Conservation (phyloP, 768 basidiomycete species). For the Macrocybe gigantea region DNA sequence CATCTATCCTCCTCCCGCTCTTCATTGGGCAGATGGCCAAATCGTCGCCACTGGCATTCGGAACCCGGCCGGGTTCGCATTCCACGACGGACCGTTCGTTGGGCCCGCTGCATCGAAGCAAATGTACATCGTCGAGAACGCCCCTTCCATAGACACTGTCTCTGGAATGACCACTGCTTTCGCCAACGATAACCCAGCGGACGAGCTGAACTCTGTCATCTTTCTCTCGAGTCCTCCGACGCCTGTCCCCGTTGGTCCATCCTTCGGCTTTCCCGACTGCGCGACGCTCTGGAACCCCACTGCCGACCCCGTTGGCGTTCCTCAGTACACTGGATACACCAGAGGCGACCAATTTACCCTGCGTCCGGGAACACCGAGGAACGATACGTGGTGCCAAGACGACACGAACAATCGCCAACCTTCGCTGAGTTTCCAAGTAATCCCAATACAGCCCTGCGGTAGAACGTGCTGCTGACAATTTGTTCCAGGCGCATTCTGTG, state of each 20-base stretch:
- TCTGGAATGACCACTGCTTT: conserved; percentile 28
- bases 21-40: conserved; percentile 23
- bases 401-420: conserved; percentile 31
- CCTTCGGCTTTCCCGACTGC: conserved; percentile 40
- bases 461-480: not conserved
- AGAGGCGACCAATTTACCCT: conserved; percentile 35
- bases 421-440: conserved; percentile 32
- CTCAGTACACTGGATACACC: conserved; percentile 23
- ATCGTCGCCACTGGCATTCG: conserved; percentile 37
- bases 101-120: conserved; percentile 11
- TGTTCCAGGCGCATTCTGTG: conserved; percentile 38
- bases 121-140: conserved; percentile 34
- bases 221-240: not conserved
- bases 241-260: conserved; percentile 3
- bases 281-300: conserved; percentile 35
- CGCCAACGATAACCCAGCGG: conserved; percentile 38
- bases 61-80: conserved; percentile 38
- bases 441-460: too few relatives aligned
- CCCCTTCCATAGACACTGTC: conserved; percentile 34
- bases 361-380: conserved; percentile 21
- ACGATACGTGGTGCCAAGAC: conserved; percentile 28
- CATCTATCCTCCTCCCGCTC: conserved; percentile 10
- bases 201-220: conserved; percentile 27
- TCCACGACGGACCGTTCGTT: conserved; percentile 12
- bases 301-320: conserved; percentile 34